These are phyloP conservation scores for Fusarium sp. DNA, from an alignment of 2,329 filamentous ascomycete species.

Conservation along the genomic window DNA sequence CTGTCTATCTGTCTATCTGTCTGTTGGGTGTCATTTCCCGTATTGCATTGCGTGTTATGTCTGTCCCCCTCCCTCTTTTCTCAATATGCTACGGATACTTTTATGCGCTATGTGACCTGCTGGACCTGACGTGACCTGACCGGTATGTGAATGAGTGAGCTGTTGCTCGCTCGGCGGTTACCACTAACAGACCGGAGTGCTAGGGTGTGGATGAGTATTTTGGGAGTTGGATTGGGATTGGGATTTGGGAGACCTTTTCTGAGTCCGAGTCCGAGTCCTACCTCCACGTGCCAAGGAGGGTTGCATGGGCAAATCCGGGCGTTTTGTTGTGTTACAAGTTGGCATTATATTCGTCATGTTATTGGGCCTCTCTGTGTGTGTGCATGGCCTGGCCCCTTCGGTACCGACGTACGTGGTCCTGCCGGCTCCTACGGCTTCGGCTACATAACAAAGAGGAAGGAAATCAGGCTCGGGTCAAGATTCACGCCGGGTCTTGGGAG, in stretches of 20 bases:
- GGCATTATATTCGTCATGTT: neutral
- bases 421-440: neutral
- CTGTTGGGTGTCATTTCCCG: neutral
- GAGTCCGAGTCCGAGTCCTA: slow-evolving; percentile 3
- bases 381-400: neutral
- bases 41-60: neutral
- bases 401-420: slow-evolving; percentile 1
- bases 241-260: neutral
- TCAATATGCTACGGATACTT: neutral
- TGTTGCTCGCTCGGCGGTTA: slow-evolving; percentile 4
- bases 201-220: neutral
- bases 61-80: neutral
- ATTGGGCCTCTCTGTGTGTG: slow-evolving; percentile 3
- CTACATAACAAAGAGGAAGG: neutral
- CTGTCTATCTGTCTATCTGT: neutral
- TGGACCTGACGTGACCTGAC: neutral
- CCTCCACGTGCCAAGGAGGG: slow-evolving; percentile 22
- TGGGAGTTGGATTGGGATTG: neutral
- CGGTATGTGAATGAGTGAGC: neutral
- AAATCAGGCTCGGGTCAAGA: slow-evolving; percentile 4
- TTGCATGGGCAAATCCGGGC: slow-evolving; percentile 15
- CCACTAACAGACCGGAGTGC: slow-evolving; percentile 1
- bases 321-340: slow-evolving; percentile 13
- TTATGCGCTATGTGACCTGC: neutral
- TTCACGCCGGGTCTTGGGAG: neutral